phyloP scores from a whole-genome alignment of 2,329 filamentous ascomycete genomes.

The Parastagonospora nodorum region DNA sequence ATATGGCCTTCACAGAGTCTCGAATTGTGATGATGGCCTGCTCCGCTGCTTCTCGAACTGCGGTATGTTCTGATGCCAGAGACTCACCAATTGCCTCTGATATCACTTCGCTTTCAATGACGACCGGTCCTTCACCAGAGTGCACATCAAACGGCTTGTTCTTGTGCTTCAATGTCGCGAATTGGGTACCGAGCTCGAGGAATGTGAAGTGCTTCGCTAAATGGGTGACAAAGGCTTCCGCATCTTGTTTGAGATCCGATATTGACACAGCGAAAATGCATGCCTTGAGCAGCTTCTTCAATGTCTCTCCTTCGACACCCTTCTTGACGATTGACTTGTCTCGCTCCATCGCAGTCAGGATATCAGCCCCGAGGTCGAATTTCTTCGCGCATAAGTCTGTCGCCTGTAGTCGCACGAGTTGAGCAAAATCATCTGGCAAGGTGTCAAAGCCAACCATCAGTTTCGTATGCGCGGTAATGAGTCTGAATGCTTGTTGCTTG shows the following conservation, averaged over 20 bases:
- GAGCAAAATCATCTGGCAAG: constrained; percentile 85
- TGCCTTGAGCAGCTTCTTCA: constrained; percentile 89
- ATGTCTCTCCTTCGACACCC: constrained; percentile 75
- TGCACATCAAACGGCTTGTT: constrained; percentile 81
- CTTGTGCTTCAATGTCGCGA: constrained; percentile 78
- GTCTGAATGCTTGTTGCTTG: constrained; percentile 88
- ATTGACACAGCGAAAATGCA: constrained; percentile 84
- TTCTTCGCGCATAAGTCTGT: constrained; percentile 80
- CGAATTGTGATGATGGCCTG: constrained; percentile 78
- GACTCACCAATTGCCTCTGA: constrained; percentile 90
- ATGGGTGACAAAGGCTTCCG: constrained; percentile 75
- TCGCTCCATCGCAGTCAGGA: constrained; percentile 76
- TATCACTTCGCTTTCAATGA: constrained; percentile 83
- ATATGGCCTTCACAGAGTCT: constrained; percentile 75
- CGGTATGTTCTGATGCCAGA: constrained; percentile 79
- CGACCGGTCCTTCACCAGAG: constrained; percentile 83
- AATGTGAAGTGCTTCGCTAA: constrained; percentile 89
- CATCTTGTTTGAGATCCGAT: constrained; percentile 77
- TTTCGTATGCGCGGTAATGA: constrained; percentile 89
- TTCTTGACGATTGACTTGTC: constrained; percentile 87
- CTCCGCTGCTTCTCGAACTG: constrained; percentile 82
- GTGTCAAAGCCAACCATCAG: constrained; percentile 85
- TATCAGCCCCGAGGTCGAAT: constrained; percentile 70
- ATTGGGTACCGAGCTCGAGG: constrained; percentile 83
- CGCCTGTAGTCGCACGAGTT: constrained; percentile 83